A percentile compares a stretch with the other conserved stretches of the same genome.
phyloP scores from a whole-genome alignment of 371 early-diverging fungal genomes.

The Smittium mucronatum region DNA sequence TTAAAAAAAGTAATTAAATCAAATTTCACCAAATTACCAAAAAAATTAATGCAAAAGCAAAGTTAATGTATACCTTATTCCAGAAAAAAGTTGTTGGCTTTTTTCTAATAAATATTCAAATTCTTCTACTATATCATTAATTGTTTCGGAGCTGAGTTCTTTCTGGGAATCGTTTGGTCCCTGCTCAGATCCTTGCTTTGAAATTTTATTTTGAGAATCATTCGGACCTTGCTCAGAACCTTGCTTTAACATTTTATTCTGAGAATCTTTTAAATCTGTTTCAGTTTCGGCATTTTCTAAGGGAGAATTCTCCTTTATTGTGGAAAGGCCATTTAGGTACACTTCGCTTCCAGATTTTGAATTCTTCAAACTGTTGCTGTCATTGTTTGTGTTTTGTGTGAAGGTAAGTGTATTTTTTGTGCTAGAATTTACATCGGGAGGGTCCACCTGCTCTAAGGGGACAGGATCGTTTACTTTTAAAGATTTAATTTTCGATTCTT shows the following conservation, averaged over 20 bases:
- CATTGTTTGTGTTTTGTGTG: no score
- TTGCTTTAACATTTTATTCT: background rate
- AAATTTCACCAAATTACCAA: no score
- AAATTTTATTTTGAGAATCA: background rate
- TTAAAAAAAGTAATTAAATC: no score
- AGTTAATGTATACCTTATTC: slow-evolving; percentile 52
- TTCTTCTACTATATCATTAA: slow-evolving; percentile 53
- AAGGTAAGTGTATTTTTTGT: no score
- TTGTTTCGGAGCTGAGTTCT: slow-evolving; percentile 12
- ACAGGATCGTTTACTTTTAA: no score
- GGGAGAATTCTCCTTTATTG: no score
- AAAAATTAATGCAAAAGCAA: background rate
- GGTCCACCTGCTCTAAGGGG: no score
- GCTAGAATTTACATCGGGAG: no score
- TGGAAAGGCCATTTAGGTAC: no score
- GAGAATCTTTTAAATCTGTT: background rate
- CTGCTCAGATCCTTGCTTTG: background rate
- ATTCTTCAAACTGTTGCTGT: no score
- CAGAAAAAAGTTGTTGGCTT: slow-evolving; percentile 90
- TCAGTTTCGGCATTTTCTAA: background rate
- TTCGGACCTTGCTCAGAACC: background rate
- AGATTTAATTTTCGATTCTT: no score
- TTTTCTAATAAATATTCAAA: slow-evolving; percentile 92
- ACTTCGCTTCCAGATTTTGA: no score
- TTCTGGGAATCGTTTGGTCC: background rate